Base-by-base conservation (phyloP, 2,329 filamentous ascomycete species). In the Neonectria coccinea region DNA sequence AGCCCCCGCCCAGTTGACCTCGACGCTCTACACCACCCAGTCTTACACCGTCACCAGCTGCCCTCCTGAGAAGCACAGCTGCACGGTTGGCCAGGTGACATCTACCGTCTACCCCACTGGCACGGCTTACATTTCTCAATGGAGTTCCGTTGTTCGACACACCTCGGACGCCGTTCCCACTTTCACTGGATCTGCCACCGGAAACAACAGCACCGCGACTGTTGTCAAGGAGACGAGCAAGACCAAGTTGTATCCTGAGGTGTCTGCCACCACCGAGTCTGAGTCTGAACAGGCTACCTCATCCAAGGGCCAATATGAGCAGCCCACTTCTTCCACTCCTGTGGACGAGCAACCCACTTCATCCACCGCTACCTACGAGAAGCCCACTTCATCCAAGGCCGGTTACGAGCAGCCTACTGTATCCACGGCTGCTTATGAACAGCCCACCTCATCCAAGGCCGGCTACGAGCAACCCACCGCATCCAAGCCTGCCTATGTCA, bases 71-170 rank as follows among this genome's bases (percentile, higher is more conserved):
- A 69, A 71, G 9, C 67, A 76, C 42, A 65, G 73, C 69, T 78
- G 76, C 70, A 70, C 73, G 16, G 60, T 72, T 44, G 74, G 74
- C 51, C 61, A 64, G 22, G 66, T 74, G 18, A 75, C 70, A 47
- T 75, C 71, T 44, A 64, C 62, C 5, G 62, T 74, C 57, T 70
- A 70, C 55, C 66, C 68, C 18, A 67, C 66, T 70, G 68, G 73
- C 50, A 79, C 78, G 20, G 79, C 75, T 7, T 69, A 77, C 57
- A 78, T 78, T 72, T 75, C 74, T 20, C 54, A 56, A 58, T 48
- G n/a, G 31, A 64, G 42, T 14, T 48, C 45, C n/a, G 25, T 48
- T 14, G 45, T 48, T 14, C 45, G 45, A 10, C 44, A 22, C 29
- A 52, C 47, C 27, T 20, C 52, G 9, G 33, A 14, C 5, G 22